Conservation (phyloP, 768 basidiomycete genomes). For the Termitomyces sp. region DNA sequence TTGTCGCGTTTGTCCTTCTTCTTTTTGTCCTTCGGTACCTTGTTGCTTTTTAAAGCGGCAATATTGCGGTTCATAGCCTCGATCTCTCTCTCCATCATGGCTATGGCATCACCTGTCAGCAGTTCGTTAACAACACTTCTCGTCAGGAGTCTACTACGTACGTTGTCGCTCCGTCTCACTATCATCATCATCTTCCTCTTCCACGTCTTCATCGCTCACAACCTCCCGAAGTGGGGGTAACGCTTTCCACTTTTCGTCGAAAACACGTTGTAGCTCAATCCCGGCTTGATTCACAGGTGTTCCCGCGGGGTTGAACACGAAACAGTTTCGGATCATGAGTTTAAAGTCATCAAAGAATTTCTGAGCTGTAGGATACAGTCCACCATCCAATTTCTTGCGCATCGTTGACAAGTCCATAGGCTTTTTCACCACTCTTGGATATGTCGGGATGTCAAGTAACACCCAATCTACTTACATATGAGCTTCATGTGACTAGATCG, state of each 20-base stretch:
- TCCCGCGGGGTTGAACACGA: constrained; percentile 84
- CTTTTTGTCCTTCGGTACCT: constrained; percentile 60
- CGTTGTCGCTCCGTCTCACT: constrained; percentile 66
- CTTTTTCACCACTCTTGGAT: constrained; percentile 83
- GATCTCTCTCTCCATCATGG: constrained; percentile 76
- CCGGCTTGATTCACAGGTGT: constrained; percentile 87
- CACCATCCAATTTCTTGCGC: constrained; percentile 73
- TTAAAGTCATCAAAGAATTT: constrained; percentile 90
- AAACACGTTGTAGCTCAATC: constrained; percentile 76
- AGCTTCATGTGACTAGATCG: constrained; percentile 5
- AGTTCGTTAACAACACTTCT: constrained; percentile 1
- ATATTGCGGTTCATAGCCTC: constrained; percentile 71
- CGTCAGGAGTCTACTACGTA: constrained; percentile 32
- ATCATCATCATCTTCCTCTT: constrained; percentile 65
- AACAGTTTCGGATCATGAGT: constrained; percentile 93
- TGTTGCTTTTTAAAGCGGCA: constrained; percentile 52
- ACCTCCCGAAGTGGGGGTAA: constrained; percentile 58
- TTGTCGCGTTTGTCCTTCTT: constrained; percentile 62
- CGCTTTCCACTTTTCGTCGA: constrained; percentile 88
- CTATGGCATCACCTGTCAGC: constrained; percentile 42
- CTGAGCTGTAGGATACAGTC: constrained; percentile 70
- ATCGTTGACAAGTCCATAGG: constrained; percentile 96
- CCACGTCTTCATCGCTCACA: constrained; percentile 59
- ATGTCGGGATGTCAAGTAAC: constrained; percentile 75
- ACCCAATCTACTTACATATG: constrained; percentile 54